Conservation (phyloP, 768 basidiomycete genomes). For the Cystobasidium ongulense region DNA sequence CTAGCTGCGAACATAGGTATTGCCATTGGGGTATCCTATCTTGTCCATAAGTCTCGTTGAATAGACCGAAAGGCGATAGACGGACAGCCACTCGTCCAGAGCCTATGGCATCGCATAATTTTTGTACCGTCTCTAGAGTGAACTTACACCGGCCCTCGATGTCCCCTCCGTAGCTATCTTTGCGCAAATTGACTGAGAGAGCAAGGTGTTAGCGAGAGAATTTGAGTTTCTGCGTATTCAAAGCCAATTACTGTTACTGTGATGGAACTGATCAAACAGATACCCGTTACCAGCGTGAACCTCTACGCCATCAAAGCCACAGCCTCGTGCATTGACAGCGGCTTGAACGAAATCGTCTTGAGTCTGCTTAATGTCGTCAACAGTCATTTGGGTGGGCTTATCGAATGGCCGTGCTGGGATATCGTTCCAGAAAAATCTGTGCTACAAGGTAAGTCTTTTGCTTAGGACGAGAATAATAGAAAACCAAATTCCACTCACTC, state of each 20-base stretch:
- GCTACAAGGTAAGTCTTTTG: background rate
- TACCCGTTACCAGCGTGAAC: constrained; percentile 32
- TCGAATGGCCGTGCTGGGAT: constrained; percentile 30
- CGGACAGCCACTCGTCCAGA: constrained; percentile 54
- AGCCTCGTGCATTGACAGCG: constrained; percentile 54
- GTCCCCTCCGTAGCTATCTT: constrained; percentile 55
- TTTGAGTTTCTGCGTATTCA: background rate
- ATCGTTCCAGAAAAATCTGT: constrained; percentile 17
- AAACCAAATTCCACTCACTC: background rate
- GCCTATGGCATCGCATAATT: constrained; percentile 53
- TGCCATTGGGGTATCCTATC: constrained; percentile 42
- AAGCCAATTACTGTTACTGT: constrained; percentile 21
- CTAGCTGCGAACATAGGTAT: constrained; percentile 38
- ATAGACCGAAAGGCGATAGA: constrained; percentile 47
- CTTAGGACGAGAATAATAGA: too few relatives aligned
- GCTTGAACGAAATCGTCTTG: constrained; percentile 52
- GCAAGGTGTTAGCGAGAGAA: background rate
- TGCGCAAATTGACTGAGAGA: constrained; percentile 37
- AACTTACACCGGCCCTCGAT: constrained; percentile 57
- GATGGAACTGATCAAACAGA: constrained; percentile 38
- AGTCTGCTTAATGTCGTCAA: constrained; percentile 48
- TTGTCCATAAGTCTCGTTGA: constrained; percentile 43
- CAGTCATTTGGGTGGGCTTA: constrained; percentile 30
- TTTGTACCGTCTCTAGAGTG: constrained; percentile 53
- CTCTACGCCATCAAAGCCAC: constrained; percentile 65